Evolutionary conservation across 1,139 yeast species (phyloP), one percentile per base, ranked within the genome.

Genomic region (Eremothecium gossypii): DNA sequence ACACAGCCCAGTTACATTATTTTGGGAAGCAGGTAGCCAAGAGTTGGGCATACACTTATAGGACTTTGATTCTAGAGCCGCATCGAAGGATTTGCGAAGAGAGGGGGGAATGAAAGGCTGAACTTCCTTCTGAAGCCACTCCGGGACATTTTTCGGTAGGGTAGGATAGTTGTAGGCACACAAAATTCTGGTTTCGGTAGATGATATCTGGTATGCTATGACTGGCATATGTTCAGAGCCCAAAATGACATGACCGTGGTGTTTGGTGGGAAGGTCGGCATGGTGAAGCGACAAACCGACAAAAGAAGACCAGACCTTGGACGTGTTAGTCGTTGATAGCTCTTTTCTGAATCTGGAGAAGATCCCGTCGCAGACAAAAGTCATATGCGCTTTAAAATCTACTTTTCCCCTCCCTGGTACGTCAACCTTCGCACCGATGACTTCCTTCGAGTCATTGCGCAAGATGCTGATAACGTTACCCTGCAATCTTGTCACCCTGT

Each of bases 41-140:
- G 93, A 95, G 65, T 89, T 89, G 39, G 99, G 97, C 97, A 91
- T 91, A 38, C 85, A 75, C 50, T 85, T 77, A 60, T 83, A 77
- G 53, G 80, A 74, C 11, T 70, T 65, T 14, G 58, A 57, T 12
- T 68, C 65, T 33, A 80, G 54, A 1, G 87, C 83, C 27, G 64
- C 63, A 42, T 65, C 64, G 58, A 91, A 85, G 8, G 93, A 72
- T 7, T 94, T 84, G 50, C 72, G 69, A 38, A 83, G 65, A 29
- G 63, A 57, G 41, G 70, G 62, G 10, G 99, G 98, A 42, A 91
- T 64, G 40, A 72, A 67, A 26, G 93, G 86, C 44, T 79, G 65
- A 6, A 89, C 93, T 12, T 70, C 66, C 7, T 69, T 57, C 41
- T 64, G 61, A 57, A 91, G 67, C 66, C 89, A 85, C 2, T 68